Evolutionary conservation across 768 basidiomycete species (phyloP), one percentile per base, ranked within the genome.

Genomic region (Pleurotus tuber-regium): DNA sequence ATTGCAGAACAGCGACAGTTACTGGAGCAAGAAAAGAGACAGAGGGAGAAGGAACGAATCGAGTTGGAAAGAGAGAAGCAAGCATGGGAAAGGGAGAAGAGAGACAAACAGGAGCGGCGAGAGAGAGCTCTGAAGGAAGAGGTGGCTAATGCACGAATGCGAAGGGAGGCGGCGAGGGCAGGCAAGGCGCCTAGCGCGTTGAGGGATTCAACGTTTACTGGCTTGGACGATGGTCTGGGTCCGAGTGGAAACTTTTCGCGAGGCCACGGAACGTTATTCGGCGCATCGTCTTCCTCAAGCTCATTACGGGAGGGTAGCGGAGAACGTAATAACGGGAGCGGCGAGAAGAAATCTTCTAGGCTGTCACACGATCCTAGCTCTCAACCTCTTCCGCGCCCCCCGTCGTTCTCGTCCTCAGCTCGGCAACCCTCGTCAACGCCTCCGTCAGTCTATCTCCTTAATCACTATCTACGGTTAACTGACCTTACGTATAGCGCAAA

Each of bases 131-230:
- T 48, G 8, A 48, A 21, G 31, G 84, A 86, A 43, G 80, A 84
- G 63, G 72, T 90, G 14, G 71, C 70, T 30, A 84, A 84, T 25
- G 69, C 86, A 2, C 75, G 89, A 56, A 54, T 70, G 35, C 71
- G 88, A 58, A 78, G 84, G 54, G 87, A 89, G 60, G 67, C 73
- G 2, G 67, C 72, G 50, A 77, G 83, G 60, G 72, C 70, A 28
- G 83, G 83, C 35, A 70, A 67, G 6, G 59, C 68, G 19, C 62
- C 67, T 33, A 57, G 63, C 29, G 56, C 62, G 16, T 53, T 51
- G 51, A 50, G 52, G 60, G 63, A 56, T 60, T 60, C 10, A 58
- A 61, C 59, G 4, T 35, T 33, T 35, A 31, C 30, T 21, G 46
- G 46, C 3, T 18, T 48, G 19, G 46, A 48, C 23, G 46, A 48